Conservation (phyloP, 2,329 filamentous ascomycete species). For the Incumbomyces delicatus region DNA sequence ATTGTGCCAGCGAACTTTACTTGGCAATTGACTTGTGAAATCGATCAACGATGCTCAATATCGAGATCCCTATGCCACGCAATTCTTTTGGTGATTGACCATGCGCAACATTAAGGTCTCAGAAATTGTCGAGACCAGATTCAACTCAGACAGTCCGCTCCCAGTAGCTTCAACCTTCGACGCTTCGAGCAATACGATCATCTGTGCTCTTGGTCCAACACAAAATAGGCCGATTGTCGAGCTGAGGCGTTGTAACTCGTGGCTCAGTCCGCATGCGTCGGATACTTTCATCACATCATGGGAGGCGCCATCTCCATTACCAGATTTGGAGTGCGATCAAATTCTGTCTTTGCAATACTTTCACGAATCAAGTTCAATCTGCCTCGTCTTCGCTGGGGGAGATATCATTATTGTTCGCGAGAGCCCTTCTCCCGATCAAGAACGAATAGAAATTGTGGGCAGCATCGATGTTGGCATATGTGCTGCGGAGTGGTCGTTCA, state of each 20-base stretch:
- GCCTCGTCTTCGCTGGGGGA: slow-evolving; percentile 76
- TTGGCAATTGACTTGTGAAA: too few relatives aligned
- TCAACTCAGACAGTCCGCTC: slow-evolving; percentile 40
- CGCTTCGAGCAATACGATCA: slow-evolving; percentile 55
- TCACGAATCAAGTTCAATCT: slow-evolving; percentile 65
- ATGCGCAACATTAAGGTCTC: slow-evolving; percentile 89
- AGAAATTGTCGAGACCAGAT: slow-evolving; percentile 53
- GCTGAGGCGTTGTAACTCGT: slow-evolving; percentile 44
- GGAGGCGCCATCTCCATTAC: slow-evolving; percentile 74
- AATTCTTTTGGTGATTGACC: too few relatives aligned
- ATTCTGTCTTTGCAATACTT: slow-evolving; percentile 78
- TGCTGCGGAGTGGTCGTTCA: slow-evolving; percentile 85
- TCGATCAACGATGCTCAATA: too few relatives aligned
- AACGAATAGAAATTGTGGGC: slow-evolving; percentile 88
- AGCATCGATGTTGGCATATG: slow-evolving; percentile 87
- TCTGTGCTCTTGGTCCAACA: slow-evolving; percentile 78
- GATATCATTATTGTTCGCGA: slow-evolving; percentile 83
- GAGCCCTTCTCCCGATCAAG: slow-evolving; percentile 53
- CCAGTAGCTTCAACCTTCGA: slow-evolving; percentile 82
- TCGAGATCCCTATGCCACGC: too few relatives aligned
- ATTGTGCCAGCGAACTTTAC: too few relatives aligned
- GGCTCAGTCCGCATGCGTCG: slow-evolving; percentile 6
- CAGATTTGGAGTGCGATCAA: slow-evolving; percentile 63
- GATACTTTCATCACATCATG: slow-evolving; percentile 50
- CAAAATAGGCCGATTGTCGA: slow-evolving; percentile 61